Evolutionary conservation across 208 protist species (phyloP).

Genomic region (Lotmaria passim): DNA sequence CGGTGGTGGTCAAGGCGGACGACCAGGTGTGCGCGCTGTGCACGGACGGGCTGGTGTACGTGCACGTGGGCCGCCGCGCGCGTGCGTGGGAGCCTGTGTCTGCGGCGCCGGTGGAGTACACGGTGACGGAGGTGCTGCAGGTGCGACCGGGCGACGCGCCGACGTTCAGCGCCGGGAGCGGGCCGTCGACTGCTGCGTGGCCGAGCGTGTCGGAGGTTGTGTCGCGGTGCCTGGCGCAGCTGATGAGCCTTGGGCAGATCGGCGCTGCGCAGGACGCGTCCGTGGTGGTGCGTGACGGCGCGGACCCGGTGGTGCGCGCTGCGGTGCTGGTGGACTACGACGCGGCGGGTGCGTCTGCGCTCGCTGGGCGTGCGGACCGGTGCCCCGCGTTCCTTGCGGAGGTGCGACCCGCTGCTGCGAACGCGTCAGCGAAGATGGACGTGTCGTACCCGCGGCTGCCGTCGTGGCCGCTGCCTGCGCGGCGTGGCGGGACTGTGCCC

Average conservation of each 20-base stretch:
- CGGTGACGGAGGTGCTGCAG: slow-evolving; percentile 3
- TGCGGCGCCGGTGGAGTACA: background rate
- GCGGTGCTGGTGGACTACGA: slow-evolving; percentile 10
- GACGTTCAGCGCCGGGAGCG: background rate
- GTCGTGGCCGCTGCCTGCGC: slow-evolving; percentile 10
- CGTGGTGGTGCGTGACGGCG: background rate
- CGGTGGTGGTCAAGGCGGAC: background rate
- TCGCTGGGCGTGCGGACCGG: background rate
- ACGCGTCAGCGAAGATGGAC: slow-evolving; percentile 1
- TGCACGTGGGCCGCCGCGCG: slow-evolving; percentile 6
- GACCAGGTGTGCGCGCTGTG: slow-evolving; percentile 11
- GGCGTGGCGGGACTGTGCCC: background rate
- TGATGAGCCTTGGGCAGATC: slow-evolving; percentile 3
- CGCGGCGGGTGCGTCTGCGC: background rate
- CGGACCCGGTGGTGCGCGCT: background rate
- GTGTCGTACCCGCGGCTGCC: slow-evolving; percentile 19
- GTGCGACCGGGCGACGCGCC: background rate
- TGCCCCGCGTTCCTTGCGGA: slow-evolving; percentile 10
- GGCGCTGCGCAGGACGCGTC: background rate
- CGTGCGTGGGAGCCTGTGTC: background rate
- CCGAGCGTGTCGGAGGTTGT: slow-evolving; percentile 2
- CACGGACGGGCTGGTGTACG: slow-evolving; percentile 15
- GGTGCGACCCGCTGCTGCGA: slow-evolving; percentile 3
- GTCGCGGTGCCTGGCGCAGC: slow-evolving; percentile 7
- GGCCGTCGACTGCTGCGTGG: background rate